Evolutionary conservation across 306 rosid genomes (phyloP), one percentile per base, ranked within the genome.

Genomic region (Hylodesmum podocarpum): DNA sequence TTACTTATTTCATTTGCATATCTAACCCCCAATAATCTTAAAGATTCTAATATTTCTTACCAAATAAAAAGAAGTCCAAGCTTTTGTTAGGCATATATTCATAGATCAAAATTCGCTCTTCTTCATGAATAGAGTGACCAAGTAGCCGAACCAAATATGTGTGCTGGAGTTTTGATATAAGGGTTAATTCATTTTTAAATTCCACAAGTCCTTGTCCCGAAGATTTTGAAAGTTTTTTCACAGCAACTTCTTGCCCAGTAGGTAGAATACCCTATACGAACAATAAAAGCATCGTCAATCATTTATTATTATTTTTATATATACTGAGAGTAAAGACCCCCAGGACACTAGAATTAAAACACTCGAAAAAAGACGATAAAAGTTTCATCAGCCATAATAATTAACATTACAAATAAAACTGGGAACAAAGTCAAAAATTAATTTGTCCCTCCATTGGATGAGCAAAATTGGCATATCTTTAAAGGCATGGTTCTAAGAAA

Each of bases 1-100:
- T 18, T 19, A 7, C 3, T 50, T 50, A 16, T 19, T 7, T 8
- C 13, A 18, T 8, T 7, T 10, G 10, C 62, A 13, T 57, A 57
- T 57, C 12, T 39, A 14, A 14, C 37, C 28, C 16, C 12, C 21
- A 6, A 59, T 59, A 29, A 29, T 28, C 21, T 6, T 25, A 6
- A 27, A 61, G n/a, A 18, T 16, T 37, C 0, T 36, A 36, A 65
- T 1, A 22, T 40, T 25, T 29, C 79, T 75, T 15, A 81, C 88
- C 88, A 57, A 85, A 85, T 24, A 81, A 10, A 74, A 64, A 36
- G 37, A 28, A 78, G 36, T 73, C 78, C 51, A 84, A 76, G 21
- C 87, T 79, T 83, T 33, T 82, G 46, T 82, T 82, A 1, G 80
- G 37, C 77, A 75, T 67, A 27, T 73, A 78, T 33, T 83, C 78